phyloP scores from a whole-genome alignment of 2,329 filamentous ascomycete species.

The Chalaropsis thielavioides region DNA sequence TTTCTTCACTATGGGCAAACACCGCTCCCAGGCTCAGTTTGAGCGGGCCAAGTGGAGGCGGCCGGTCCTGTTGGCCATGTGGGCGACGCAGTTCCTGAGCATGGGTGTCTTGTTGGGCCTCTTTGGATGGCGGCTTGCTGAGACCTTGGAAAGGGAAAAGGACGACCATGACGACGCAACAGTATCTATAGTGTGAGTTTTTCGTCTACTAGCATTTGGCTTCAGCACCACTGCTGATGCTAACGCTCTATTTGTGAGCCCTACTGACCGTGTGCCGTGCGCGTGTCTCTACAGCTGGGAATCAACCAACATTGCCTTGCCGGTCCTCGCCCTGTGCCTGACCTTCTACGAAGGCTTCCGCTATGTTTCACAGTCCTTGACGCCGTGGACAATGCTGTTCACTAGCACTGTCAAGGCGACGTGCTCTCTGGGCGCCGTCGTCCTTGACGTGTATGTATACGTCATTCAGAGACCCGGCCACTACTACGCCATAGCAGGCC shows the following conservation, averaged over 20 bases:
- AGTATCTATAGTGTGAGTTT: conserved; percentile 13
- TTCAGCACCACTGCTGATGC: no score
- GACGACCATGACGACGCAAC: background rate
- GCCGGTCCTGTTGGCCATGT: conserved; percentile 34
- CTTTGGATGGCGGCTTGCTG: conserved; percentile 38
- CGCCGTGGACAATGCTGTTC: conserved; percentile 40
- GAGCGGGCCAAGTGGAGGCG: conserved; percentile 38
- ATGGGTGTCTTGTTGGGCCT: conserved; percentile 35
- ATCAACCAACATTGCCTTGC: conserved; percentile 36
- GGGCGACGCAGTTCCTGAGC: conserved; percentile 35
- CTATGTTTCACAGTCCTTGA: conserved; percentile 35
- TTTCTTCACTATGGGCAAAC: conserved; percentile 18
- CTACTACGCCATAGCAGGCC: conserved; percentile 34
- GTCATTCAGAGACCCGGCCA: conserved; percentile 28
- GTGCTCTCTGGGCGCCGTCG: conserved; percentile 33
- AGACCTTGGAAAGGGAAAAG: background rate
- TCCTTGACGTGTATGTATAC: conserved; percentile 39
- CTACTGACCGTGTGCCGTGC: no score
- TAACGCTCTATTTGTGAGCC: no score
- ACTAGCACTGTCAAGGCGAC: conserved; percentile 37
- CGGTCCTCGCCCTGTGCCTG: conserved; percentile 33
- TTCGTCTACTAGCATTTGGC: no score
- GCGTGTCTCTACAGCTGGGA: conserved; percentile 33
- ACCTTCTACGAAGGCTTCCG: conserved; percentile 34
- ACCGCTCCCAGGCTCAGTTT: conserved; percentile 39